Evolutionary conservation across 164 flowering plant species (phyloP).

Genomic region (Magnolia changhungtana): DNA sequence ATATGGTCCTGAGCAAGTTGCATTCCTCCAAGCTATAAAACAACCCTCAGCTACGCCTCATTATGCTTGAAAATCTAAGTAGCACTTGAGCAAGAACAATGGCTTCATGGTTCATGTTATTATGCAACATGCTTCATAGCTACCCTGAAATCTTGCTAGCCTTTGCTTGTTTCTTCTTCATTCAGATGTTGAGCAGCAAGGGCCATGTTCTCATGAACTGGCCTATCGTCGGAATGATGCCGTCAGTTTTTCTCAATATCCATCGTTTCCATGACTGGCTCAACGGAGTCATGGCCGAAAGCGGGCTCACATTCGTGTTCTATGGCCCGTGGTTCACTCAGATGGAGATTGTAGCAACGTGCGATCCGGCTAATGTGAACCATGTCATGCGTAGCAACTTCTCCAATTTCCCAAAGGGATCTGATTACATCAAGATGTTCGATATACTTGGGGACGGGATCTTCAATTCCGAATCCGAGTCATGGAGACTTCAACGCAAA

Average conservation of each 20-base stretch:
- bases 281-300: background rate
- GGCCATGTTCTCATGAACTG: constrained; percentile 7
- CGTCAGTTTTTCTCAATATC: constrained; percentile 14
- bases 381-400: background rate
- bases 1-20: no score
- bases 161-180: no score
- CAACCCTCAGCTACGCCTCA: no score
- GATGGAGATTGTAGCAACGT: no score
- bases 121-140: background rate
- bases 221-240: constrained; percentile 22
- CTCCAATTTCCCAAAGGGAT: background rate
- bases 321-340: constrained; percentile 26
- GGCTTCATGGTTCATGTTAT: no score
- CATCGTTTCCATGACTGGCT: constrained; percentile 11
- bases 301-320: constrained; percentile 19
- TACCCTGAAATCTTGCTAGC: no score
- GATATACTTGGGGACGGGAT: background rate
- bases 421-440: background rate
- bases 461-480: background rate
- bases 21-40: no score
- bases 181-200: background rate
- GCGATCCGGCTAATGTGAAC: background rate
- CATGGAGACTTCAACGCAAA: background rate
- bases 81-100: no score
- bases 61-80: no score